Evolutionary conservation across 768 basidiomycete species (phyloP).

Genomic region (Tulasnella sp.): DNA sequence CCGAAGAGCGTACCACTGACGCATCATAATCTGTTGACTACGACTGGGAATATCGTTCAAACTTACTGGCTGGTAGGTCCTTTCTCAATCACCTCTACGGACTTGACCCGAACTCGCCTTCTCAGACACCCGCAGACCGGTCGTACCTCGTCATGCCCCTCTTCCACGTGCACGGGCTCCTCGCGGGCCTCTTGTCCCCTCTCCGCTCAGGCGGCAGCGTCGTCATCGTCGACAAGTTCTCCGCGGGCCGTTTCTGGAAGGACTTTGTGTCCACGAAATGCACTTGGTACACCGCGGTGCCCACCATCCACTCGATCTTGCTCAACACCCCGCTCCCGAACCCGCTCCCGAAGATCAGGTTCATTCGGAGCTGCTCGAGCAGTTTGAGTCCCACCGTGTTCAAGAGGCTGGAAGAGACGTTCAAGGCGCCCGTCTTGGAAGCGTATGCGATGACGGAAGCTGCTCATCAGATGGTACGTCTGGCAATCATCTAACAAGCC

Average conservation of each 20-base stretch:
- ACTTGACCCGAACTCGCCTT: background rate
- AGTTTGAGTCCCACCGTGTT: slow-evolving; percentile 44
- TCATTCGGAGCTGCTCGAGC: slow-evolving; percentile 34
- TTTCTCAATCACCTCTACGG: background rate
- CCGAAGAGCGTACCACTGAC: slow-evolving; percentile 25
- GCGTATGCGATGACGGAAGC: slow-evolving; percentile 50
- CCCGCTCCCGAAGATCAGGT: slow-evolving; percentile 26
- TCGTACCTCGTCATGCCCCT: slow-evolving; percentile 40
- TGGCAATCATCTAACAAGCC: background rate
- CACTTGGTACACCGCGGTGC: slow-evolving; percentile 39
- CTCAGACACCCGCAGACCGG: slow-evolving; percentile 20
- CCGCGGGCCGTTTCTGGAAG: slow-evolving; percentile 40
- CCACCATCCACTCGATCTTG: slow-evolving; percentile 28
- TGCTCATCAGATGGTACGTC: slow-evolving; percentile 23
- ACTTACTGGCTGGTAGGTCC: slow-evolving; percentile 23
- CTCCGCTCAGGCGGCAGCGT: slow-evolving; percentile 43
- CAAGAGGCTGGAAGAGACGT: slow-evolving; percentile 35
- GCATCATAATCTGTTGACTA: slow-evolving; percentile 26
- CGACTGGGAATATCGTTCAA: slow-evolving; percentile 24
- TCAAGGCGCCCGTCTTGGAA: slow-evolving; percentile 43
- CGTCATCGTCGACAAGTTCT: slow-evolving; percentile 45
- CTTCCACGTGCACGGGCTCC: slow-evolving; percentile 50
- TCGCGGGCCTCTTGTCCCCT: slow-evolving; percentile 47
- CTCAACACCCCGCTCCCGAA: slow-evolving; percentile 23
- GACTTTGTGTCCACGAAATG: slow-evolving; percentile 28